Evolutionary conservation across 177 flowering plant genomes (phyloP), one percentile per base, ranked within the genome.

Genomic region (Telopea speciosissima): DNA sequence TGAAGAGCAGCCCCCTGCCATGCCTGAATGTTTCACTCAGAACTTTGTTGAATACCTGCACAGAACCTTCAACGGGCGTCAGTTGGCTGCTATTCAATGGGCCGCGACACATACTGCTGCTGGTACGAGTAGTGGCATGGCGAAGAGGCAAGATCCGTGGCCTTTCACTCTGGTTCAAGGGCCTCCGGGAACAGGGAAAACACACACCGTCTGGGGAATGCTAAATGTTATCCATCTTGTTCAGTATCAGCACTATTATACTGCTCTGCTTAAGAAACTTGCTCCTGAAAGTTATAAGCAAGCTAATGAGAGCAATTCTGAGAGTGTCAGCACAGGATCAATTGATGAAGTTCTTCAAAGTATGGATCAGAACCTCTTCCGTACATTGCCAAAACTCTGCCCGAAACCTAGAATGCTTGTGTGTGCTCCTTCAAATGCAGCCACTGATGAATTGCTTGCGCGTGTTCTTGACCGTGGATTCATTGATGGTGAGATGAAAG

Each of bases 11-110:
- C 70, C 90, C 45, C 99, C 99, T 56, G 89, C 93, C 36, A 90
- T 95, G 91, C 99, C 97, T 58, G 99, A 93, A 31, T 95, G 98
- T 80, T 93, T 95, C 82, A 95, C 99, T 1, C 96, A 76, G 58
- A 88, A 87, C 74, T 95, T 91, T 78, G 82, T 85, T 73, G 98
- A 93, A 8, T 70, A 93, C 80, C 75, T 95, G 23, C 93, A 82
- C 63, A 87, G 82, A 70, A 83, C 84, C 56, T 95, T 95, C 69
- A 95, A 95, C 77, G 87, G 78, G 11, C 99, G 98, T 21, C 99
- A 95, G 75, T 84, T 95, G 69, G 79, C 88, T 66, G 99, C 99
- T 63, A 95, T 95, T 74, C 94, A 95, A 44, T 93, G 97, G 99
- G 97, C 99, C 28, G 99, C 97, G 28, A 49, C 8, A 3, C 54